Percentiles rank a stretch among this genome's conserved stretches.
Evolutionary conservation across 169 alveolate species (phyloP).

Genomic region (Plasmodium inui): DNA sequence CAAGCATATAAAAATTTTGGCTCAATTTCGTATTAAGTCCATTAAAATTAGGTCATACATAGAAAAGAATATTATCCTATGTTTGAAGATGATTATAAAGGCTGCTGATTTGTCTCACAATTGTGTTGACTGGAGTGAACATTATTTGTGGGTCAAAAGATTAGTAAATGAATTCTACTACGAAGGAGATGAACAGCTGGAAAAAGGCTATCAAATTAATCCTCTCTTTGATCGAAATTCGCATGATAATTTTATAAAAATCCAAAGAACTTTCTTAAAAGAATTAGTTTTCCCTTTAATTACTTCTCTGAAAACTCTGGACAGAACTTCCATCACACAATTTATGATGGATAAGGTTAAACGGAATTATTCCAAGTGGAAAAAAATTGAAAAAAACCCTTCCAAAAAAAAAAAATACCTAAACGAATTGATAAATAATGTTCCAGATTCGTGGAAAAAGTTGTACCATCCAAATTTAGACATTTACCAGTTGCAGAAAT

Average conservation of each 20-base stretch:
- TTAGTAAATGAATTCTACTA: conserved; percentile 90
- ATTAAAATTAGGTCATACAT: conserved; percentile 85
- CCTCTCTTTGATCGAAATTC: conserved; percentile 95
- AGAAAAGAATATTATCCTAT: conserved; percentile 60
- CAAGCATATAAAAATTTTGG: conserved; percentile 91
- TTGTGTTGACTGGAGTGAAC: conserved; percentile 89
- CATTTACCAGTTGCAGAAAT: conserved; percentile 31
- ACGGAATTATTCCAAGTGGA: conserved; percentile 70
- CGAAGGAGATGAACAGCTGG: conserved; percentile 94
- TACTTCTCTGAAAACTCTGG: conserved; percentile 47
- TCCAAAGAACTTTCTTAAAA: conserved; percentile 93
- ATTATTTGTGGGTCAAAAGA: conserved; percentile 89
- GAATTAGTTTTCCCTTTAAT: conserved; percentile 64
- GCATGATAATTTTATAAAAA: conserved; percentile 91
- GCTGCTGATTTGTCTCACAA: conserved; percentile 94
- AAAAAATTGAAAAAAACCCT: conserved; percentile 52
- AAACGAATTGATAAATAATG: conserved; percentile 30
- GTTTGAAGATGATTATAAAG: conserved; percentile 88
- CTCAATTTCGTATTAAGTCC: conserved; percentile 86
- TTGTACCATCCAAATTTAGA: conserved; percentile 25
- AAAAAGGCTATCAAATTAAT: conserved; percentile 91
- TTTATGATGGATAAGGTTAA: conserved; percentile 51
- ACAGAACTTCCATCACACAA: conserved; percentile 47
- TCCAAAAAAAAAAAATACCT: conserved; percentile 33
- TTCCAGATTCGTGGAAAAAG: conserved; percentile 59